Evolutionary conservation across 805 yeast species (phyloP).

Genomic region (Kurtzmaniella cleridarum): DNA sequence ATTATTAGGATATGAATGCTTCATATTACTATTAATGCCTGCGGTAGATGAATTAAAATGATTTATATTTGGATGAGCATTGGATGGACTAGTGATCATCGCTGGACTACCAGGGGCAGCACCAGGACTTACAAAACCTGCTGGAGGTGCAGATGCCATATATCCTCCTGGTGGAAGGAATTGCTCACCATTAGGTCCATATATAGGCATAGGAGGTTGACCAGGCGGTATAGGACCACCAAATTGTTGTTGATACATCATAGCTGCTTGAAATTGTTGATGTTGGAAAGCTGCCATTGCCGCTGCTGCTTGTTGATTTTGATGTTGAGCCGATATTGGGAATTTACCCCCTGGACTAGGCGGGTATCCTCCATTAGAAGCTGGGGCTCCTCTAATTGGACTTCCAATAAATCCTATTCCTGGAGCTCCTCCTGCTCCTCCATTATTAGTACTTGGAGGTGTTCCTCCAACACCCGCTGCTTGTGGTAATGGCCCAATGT

Average conservation of each 20-base stretch:
- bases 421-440: conserved; percentile 5
- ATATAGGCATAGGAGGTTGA: conserved; percentile 30
- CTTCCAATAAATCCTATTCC: conserved; percentile 24
- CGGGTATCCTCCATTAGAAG: conserved; percentile 10
- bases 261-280: conserved; percentile 33
- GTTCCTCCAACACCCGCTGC: too few relatives aligned
- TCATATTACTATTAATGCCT: not conserved
- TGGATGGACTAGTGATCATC: too few relatives aligned
- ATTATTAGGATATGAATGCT: not conserved
- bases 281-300: conserved; percentile 31
- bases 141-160: conserved; percentile 22
- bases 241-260: conserved; percentile 29
- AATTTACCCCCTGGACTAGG: conserved; percentile 9
- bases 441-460: too few relatives aligned
- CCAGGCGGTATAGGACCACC: conserved; percentile 28
- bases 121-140: conserved; percentile 19
- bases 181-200: conserved; percentile 21
- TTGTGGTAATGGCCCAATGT: too few relatives aligned
- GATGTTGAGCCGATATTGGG: conserved; percentile 27
- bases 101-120: conserved; percentile 20
- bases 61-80: too few relatives aligned
- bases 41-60: not conserved
- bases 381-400: conserved; percentile 24
- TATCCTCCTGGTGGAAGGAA: conserved; percentile 32
- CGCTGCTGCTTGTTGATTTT: conserved; percentile 17